A percentile compares a stretch with the other conserved stretches of the same genome.
Evolutionary conservation across 257 asterid genomes (phyloP).

Genomic region (Primulina huaijiensis): DNA sequence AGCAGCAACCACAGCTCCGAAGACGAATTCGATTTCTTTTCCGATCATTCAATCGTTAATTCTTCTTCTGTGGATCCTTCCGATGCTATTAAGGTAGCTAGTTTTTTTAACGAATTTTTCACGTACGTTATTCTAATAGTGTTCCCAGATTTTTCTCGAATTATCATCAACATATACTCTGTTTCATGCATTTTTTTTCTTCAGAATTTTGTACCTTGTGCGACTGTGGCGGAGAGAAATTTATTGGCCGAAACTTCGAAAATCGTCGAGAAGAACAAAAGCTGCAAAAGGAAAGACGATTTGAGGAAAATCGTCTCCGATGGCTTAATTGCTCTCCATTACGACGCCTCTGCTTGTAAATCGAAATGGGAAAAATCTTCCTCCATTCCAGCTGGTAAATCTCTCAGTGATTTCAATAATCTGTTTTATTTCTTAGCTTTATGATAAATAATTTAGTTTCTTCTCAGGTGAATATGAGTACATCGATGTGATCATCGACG

Average conservation of each 20-base stretch:
- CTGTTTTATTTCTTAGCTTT: too few relatives aligned
- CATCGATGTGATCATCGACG: too few relatives aligned
- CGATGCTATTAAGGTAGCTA: constrained; percentile 43
- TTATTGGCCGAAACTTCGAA: constrained; percentile 44
- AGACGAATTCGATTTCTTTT: constrained; percentile 39
- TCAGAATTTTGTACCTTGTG: constrained; percentile 45
- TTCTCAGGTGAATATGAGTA: too few relatives aligned
- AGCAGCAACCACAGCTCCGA: constrained; percentile 46
- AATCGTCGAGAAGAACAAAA: constrained; percentile 42
- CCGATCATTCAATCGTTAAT: background rate
- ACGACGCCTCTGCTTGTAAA: background rate
- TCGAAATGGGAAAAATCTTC: too few relatives aligned
- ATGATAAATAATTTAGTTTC: too few relatives aligned
- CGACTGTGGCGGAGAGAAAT: constrained; percentile 41
- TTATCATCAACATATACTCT: too few relatives aligned
- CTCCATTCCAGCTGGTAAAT: too few relatives aligned
- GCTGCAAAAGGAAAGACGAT: constrained; percentile 40
- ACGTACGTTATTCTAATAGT: background rate
- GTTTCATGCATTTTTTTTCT: background rate
- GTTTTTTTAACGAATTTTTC: background rate
- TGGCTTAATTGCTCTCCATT: constrained; percentile 37
- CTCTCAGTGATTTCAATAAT: too few relatives aligned
- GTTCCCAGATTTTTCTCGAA: background rate
- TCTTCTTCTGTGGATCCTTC: constrained; percentile 38
- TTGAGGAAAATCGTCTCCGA: constrained; percentile 40